Evolutionary conservation across 2,329 filamentous ascomycete species (phyloP).

Genomic region (Aphanoascus verrucosus): DNA sequence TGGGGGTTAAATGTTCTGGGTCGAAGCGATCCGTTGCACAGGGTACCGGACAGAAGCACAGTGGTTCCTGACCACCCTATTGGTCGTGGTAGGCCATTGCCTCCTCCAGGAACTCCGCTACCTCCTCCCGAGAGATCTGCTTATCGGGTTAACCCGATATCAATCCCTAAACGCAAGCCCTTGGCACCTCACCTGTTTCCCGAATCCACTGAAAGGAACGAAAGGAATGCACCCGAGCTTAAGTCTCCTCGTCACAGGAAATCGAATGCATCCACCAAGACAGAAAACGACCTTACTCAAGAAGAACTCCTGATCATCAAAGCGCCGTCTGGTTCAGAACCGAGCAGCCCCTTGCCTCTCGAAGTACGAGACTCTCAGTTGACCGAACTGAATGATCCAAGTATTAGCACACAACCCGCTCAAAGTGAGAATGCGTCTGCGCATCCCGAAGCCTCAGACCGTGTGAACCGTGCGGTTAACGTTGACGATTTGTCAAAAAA

Average conservation of each 20-base stretch:
- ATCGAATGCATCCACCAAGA: conserved; percentile 37
- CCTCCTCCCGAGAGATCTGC: conserved; percentile 54
- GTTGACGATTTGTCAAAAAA: neutral
- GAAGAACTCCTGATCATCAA: conserved; percentile 54
- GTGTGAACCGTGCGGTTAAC: neutral
- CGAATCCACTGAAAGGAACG: conserved; percentile 12
- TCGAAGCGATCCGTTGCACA: conserved; percentile 30
- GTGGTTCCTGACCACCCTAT: conserved; percentile 56
- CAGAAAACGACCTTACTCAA: conserved; percentile 28
- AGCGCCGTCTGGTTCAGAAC: conserved; percentile 50
- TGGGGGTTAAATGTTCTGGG: conserved; percentile 46
- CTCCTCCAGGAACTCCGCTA: conserved; percentile 68
- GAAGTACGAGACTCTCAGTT: neutral
- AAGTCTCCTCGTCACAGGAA: conserved; percentile 38
- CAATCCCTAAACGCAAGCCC: conserved; percentile 55
- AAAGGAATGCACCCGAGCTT: neutral
- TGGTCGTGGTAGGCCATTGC: conserved; percentile 70
- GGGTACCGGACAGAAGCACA: conserved; percentile 32
- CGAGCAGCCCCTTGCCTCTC: conserved; percentile 10
- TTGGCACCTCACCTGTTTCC: conserved; percentile 39
- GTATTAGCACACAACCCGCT: neutral
- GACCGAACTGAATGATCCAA: neutral
- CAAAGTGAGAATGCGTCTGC: neutral
- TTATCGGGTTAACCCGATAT: conserved; percentile 46
- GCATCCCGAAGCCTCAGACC: neutral